A percentile compares a stretch with the other conserved stretches of the same genome.
Conservation (phyloP, 495 filamentous ascomycete species). For the Parathielavia appendiculata region DNA sequence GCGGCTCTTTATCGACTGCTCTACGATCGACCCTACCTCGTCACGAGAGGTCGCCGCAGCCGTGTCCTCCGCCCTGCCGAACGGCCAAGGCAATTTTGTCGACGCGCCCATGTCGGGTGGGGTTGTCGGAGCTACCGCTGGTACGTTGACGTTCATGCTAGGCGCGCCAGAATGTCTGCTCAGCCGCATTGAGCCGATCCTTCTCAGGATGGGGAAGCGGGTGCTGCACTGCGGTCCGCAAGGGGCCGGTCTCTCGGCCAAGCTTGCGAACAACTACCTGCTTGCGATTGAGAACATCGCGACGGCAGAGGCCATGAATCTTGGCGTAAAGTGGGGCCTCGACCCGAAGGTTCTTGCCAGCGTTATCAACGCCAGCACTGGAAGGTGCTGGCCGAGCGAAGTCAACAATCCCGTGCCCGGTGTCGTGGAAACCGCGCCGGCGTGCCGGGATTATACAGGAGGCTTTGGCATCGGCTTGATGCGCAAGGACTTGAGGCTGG, state of each 20-base stretch:
- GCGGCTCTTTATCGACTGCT: constrained; percentile 73
- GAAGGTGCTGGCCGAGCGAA: constrained; percentile 87
- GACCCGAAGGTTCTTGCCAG: constrained; percentile 71
- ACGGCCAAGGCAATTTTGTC: constrained; percentile 55
- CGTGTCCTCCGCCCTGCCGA: constrained; percentile 49
- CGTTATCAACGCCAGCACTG: constrained; percentile 80
- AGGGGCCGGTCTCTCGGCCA: constrained; percentile 74
- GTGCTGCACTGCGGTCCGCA: constrained; percentile 76
- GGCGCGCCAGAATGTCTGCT: constrained; percentile 59
- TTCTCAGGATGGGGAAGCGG: constrained; percentile 75
- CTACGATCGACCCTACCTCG: constrained; percentile 79
- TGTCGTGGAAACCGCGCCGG: constrained; percentile 68
- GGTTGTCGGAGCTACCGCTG: constrained; percentile 72
- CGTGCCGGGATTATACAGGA: constrained; percentile 67
- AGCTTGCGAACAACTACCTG: constrained; percentile 91
- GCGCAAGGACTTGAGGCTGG: constrained; percentile 75
- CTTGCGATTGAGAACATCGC: constrained; percentile 90
- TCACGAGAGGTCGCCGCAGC: constrained; percentile 61
- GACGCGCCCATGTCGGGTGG: constrained; percentile 85
- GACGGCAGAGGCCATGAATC: constrained; percentile 87
- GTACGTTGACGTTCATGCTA: constrained; percentile 81
- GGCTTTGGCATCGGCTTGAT: constrained; percentile 82
- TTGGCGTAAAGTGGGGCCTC: constrained; percentile 78
- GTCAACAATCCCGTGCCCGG: constrained; percentile 89
- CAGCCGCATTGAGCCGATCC: constrained; percentile 53